Base-by-base conservation (phyloP, 1,284 basidiomycete genomes). In the Porogramme epimiltina region DNA sequence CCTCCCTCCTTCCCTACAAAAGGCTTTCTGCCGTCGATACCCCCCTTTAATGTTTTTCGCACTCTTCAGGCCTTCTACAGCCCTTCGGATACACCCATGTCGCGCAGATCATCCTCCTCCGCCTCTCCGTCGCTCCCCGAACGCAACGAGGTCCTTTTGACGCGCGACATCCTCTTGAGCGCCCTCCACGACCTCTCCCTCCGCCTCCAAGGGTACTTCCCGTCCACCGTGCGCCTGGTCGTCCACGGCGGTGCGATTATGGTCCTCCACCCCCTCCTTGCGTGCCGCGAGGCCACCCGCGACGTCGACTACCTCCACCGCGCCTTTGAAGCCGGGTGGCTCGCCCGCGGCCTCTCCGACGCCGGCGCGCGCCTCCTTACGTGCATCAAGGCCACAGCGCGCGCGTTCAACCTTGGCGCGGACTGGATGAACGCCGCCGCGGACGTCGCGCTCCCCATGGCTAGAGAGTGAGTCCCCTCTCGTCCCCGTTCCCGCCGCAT, bases 381-480 rank as follows among this genome's bases (percentile, higher is more conserved):
- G n/a, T 86, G 84, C 62, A 84, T 86, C 48, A 60, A 68, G 18
- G 70, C 70, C 25, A 86, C 83, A 2, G 84, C 85, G 0, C 54
- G 45, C 13, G 57, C 63, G 5, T 85, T 79, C 58, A 59, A 59
- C 6, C 64, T 87, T 5, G 85, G 85, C 0, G 70, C 73, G 33
- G 85, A 87, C 64, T 88, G 85, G 85, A 85, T 87, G 84, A 87
- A 87, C 52, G 76, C 80, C 3, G 81, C 84, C 59, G 80, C 85
- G 0, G 85, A 88, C 61, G 74, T 84, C 10, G 82, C 84, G 1
- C 71, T 87, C 40, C 85, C 85, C 13, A 77, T 81, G 75, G 76
- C 79, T 15, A 66, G 65, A 54, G 79, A 84, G 84, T 87, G 62
- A 69, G 84, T 78, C n/a, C n/a, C n/a, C n/a, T n/a, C n/a, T n/a